These are phyloP conservation scores for Climacium dendroides DNA, from an alignment of 225 moss, liverwort and hornwort genomes.

Conservation along the genomic window DNA sequence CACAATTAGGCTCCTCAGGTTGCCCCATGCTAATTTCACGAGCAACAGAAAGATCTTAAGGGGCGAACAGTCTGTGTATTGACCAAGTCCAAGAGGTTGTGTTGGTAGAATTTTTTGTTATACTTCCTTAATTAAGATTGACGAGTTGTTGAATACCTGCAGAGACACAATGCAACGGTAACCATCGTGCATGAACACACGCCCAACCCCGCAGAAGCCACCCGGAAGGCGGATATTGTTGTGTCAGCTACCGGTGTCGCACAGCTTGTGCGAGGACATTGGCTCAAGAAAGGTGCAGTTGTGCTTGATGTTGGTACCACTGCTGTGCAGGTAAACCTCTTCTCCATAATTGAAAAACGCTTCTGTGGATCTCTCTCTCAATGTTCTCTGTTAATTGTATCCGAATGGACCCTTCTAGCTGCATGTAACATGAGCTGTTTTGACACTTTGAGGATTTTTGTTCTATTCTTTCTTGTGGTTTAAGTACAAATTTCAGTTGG, in stretches of 20 bases:
- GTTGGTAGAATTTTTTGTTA: background rate
- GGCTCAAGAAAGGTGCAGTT: conserved; percentile 88
- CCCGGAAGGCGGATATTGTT: conserved; percentile 69
- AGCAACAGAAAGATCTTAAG: background rate
- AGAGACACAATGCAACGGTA: conserved; percentile 81
- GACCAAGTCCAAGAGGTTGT: background rate
- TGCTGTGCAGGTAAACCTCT: conserved; percentile 42
- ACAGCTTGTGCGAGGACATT: conserved; percentile 72
- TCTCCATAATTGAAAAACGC: background rate
- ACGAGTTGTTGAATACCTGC: background rate
- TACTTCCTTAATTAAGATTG: background rate
- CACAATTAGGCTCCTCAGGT: background rate
- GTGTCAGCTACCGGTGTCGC: conserved; percentile 87
- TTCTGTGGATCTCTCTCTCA: background rate
- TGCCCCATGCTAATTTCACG: background rate
- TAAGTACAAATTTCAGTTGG: background rate
- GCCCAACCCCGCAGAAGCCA: conserved; percentile 60
- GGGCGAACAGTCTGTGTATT: background rate
- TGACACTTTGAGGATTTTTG: background rate
- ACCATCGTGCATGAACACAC: conserved; percentile 71
- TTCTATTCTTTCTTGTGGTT: background rate
- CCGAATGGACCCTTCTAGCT: background rate
- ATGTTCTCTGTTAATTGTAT: background rate
- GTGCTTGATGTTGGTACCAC: conserved; percentile 91
- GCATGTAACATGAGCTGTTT: background rate